Evolutionary conservation across 805 yeast genomes (phyloP).

Genomic region (Lipomyces chichibuensis): DNA sequence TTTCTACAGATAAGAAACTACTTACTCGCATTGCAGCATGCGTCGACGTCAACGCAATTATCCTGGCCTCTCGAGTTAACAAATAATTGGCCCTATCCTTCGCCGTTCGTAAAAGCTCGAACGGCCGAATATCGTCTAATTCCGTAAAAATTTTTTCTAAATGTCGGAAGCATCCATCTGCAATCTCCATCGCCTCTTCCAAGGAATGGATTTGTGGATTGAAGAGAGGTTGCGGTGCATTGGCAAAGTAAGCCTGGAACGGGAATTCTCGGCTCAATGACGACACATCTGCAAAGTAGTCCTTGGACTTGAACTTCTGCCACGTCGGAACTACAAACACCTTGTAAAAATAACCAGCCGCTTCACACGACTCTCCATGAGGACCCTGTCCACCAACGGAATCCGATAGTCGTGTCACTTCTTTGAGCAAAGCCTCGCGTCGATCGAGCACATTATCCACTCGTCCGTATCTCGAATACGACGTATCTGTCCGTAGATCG

Average conservation of each 20-base stretch:
- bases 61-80: slow-evolving; percentile 39
- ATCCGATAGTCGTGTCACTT: slow-evolving; percentile 44
- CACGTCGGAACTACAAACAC: slow-evolving; percentile 39
- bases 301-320: slow-evolving; percentile 26
- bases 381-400: slow-evolving; percentile 44
- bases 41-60: slow-evolving; percentile 42
- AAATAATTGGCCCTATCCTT: slow-evolving; percentile 39
- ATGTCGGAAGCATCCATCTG: slow-evolving; percentile 32
- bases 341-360: slow-evolving; percentile 45
- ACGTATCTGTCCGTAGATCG: slow-evolving; percentile 23
- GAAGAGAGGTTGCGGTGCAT: slow-evolving; percentile 35
- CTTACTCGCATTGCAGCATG: slow-evolving; percentile 34
- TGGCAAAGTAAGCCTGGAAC: slow-evolving; percentile 30
- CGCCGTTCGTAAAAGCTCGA: slow-evolving; percentile 36
- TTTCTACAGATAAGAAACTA: not conserved
- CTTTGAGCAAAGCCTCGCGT: slow-evolving; percentile 30
- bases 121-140: slow-evolving; percentile 40
- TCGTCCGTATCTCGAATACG: slow-evolving; percentile 32
- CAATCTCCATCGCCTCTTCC: slow-evolving; percentile 27
- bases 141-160: slow-evolving; percentile 39
- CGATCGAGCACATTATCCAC: slow-evolving; percentile 34
- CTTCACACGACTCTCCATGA: slow-evolving; percentile 47
- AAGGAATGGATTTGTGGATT: slow-evolving; percentile 22
- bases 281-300: not conserved
- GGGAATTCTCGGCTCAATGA: slow-evolving; percentile 25